Evolutionary conservation across 75 land plant species (phyloP).

Genomic region (Pinus albicaulis): DNA sequence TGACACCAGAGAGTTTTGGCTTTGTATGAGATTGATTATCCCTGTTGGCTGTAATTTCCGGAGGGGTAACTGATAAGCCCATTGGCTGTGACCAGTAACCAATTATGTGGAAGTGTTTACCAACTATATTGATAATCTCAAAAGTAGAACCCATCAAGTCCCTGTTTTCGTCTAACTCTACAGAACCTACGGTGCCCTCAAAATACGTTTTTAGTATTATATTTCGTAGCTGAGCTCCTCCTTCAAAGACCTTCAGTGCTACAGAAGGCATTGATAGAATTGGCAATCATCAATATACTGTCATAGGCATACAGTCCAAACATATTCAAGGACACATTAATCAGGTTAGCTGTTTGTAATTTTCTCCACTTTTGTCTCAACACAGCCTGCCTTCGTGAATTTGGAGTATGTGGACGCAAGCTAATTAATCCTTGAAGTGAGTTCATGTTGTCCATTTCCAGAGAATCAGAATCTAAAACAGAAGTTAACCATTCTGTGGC

Average conservation of each 20-base stretch:
- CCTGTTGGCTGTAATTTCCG: constrained; percentile 21
- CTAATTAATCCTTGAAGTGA: constrained; percentile 73
- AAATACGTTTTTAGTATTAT: constrained; percentile 11
- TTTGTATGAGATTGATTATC: constrained; percentile 22
- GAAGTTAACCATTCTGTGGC: constrained; percentile 23
- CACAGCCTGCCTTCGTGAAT: constrained; percentile 27
- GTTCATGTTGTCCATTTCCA: constrained; percentile 26
- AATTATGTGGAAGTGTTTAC: constrained; percentile 9
- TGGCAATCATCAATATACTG: constrained; percentile 62
- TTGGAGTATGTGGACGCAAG: constrained; percentile 62
- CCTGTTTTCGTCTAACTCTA: constrained; percentile 6
- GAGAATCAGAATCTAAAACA: constrained; percentile 14
- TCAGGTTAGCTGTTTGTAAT: constrained; percentile 10
- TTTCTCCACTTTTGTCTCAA: constrained; percentile 52
- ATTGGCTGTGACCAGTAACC: constrained; percentile 32
- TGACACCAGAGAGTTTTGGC: constrained; percentile 17
- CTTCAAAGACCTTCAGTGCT: constrained; percentile 12
- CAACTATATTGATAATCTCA: constrained; percentile 23
- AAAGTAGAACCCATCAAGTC: constrained; percentile 9
- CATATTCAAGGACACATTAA: constrained; percentile 27
- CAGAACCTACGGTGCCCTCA: constrained; percentile 4
- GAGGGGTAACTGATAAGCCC: constrained; percentile 18
- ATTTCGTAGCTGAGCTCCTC: background rate
- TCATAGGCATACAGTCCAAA: constrained; percentile 86
- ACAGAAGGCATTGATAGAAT: constrained; percentile 9